A percentile compares a stretch with the other conserved stretches of the same genome.
phyloP scores from a whole-genome alignment of 192 early-diverging fungal genomes.

The Coemansia reversa region DNA sequence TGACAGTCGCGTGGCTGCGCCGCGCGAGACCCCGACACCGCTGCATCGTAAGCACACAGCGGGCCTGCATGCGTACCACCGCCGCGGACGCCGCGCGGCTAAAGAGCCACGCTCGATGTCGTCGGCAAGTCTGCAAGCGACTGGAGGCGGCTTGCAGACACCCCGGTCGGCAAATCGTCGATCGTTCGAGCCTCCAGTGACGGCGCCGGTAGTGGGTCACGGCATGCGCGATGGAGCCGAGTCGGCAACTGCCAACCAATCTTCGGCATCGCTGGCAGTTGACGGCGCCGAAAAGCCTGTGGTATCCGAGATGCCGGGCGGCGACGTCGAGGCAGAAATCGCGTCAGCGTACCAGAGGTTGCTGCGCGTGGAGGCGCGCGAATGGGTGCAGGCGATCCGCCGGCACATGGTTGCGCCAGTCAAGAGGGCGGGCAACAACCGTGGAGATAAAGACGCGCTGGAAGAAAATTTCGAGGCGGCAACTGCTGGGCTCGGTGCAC shows the following conservation, averaged over 20 bases:
- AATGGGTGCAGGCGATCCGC: constrained; percentile 51
- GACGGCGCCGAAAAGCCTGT: constrained; percentile 8
- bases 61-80: background rate
- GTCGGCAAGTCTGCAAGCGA: background rate
- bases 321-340: constrained; percentile 32
- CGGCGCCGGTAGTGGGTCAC: background rate
- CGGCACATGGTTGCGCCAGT: constrained; percentile 35
- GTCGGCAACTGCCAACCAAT: constrained; percentile 31
- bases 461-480: constrained; percentile 45
- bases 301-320: constrained; percentile 20
- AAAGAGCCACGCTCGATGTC: constrained; percentile 5
- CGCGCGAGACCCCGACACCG: too few relatives aligned
- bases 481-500: constrained; percentile 6
- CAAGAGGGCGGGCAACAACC: background rate
- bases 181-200: background rate
- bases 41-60: constrained; percentile 1
- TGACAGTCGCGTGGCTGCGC: too few relatives aligned
- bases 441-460: constrained; percentile 19
- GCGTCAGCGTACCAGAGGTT: constrained; percentile 37
- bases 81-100: background rate
- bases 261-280: constrained; percentile 13
- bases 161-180: background rate
- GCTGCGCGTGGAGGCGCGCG: constrained; percentile 37
- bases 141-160: background rate
- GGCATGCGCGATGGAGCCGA: background rate